phyloP scores from a whole-genome alignment of 805 yeast species.

The Yarrowia yakushimensis region DNA sequence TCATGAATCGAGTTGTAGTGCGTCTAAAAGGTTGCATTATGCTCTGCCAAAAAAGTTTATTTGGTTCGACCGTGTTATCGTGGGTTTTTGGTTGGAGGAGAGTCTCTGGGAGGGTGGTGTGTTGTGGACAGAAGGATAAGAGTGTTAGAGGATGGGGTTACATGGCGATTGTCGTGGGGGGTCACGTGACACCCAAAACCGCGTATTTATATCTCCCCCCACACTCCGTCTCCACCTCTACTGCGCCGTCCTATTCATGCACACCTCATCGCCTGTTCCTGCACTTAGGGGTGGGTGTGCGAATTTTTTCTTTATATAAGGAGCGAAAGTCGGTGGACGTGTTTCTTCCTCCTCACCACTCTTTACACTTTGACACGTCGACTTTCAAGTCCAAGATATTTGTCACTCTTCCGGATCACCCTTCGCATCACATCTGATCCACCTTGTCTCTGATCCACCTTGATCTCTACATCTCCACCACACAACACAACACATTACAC shows the following conservation, averaged over 20 bases:
- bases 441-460: neutral
- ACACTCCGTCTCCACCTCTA: too few relatives aligned
- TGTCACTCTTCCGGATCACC: too few relatives aligned
- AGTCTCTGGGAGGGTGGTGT: too few relatives aligned
- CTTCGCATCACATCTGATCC: too few relatives aligned
- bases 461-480: neutral
- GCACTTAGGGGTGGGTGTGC: slow-evolving; percentile 21
- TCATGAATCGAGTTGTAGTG: neutral
- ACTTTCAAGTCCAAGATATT: too few relatives aligned
- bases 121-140: too few relatives aligned
- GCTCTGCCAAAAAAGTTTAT: neutral
- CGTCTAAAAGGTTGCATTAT: neutral
- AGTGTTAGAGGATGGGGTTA: too few relatives aligned
- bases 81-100: slow-evolving; percentile 7
- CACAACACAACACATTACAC: neutral
- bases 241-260: slow-evolving; percentile 9
- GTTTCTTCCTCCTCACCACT: neutral
- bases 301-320: slow-evolving; percentile 4
- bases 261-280: slow-evolving; percentile 25
- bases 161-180: too few relatives aligned
- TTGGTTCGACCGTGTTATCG: slow-evolving; percentile 1
- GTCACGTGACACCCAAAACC: neutral
- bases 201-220: neutral
- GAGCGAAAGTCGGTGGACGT: neutral
- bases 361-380: neutral